phyloP scores from a whole-genome alignment of 2,329 filamentous ascomycete species.

The Beauveria sp. region DNA sequence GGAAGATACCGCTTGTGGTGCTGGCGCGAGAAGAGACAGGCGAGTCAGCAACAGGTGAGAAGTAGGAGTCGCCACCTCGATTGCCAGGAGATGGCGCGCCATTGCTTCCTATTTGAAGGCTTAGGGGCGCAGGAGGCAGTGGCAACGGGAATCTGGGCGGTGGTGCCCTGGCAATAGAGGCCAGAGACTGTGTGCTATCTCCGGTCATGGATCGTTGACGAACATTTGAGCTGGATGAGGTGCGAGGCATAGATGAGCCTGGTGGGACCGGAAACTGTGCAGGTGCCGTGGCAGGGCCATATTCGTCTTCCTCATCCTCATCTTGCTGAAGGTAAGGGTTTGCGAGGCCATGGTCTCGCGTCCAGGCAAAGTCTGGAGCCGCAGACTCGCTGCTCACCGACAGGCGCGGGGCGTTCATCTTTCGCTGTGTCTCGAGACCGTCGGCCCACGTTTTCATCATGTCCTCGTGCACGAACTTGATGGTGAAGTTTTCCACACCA shows the following conservation, averaged over 20 bases:
- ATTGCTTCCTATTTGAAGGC: conserved; percentile 53
- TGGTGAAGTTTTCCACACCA: conserved; percentile 91
- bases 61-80: conserved; percentile 74
- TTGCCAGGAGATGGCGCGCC: conserved; percentile 52
- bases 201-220: conserved; percentile 69
- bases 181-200: conserved; percentile 56
- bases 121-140: conserved; percentile 51
- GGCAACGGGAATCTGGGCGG: conserved; percentile 67
- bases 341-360: conserved; percentile 62
- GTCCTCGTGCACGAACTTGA: conserved; percentile 87
- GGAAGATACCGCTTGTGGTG: conserved; percentile 66
- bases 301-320: conserved; percentile 55
- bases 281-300: conserved; percentile 29
- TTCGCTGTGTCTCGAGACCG: conserved; percentile 70
- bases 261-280: conserved; percentile 27
- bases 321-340: conserved; percentile 72
- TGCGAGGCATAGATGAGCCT: conserved; percentile 24
- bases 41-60: conserved; percentile 78
- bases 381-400: conserved; percentile 38
- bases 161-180: conserved; percentile 49
- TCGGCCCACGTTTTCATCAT: conserved; percentile 86
- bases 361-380: conserved; percentile 73
- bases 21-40: conserved; percentile 70
- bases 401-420: conserved; percentile 47
- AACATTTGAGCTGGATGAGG: conserved; percentile 64